Evolutionary conservation across 108 stramenopile genomes (phyloP), one percentile per base, ranked within the genome.

Genomic region (Cyclotella kingstonii): DNA sequence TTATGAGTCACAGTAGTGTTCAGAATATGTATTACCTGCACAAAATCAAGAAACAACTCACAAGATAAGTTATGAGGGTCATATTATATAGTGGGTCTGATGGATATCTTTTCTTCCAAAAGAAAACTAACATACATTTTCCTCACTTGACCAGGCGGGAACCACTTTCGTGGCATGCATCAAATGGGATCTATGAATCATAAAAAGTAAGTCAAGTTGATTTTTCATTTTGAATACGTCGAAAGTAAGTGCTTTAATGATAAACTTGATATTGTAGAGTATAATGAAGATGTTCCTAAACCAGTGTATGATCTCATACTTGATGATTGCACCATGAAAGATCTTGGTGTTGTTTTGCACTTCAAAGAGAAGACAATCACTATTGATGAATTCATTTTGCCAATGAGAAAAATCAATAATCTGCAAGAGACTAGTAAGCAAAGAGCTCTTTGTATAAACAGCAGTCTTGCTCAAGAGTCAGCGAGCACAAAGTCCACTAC

Each of bases 371-470:
- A 55, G 4, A 35, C 17, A 38, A 55, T 55, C 8, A 36, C 54
- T 6, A 7, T 55, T 18, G 54, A 55, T 55, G 54, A 55, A n/a
- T 36, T 55, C 54, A 35, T 8, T 8, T 10, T 55, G 54, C 54
- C 54, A 38, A 55, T 55, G 54, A 55, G 54, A 55, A 35, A 55
- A 31, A 55, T 55, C 54, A 38, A 55, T 17, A 22, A 38, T 35
- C 54, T 55, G 49, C 8, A 8, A 8, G 28, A 23, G 28, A 11
- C 25, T 14, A 26, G 18, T 11, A 15, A 17, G 5, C 11, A 9
- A 45, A 45, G 15, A 5, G 14, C 15, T 17, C 18, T 7, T 7
- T 9, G 7, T 7, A 11, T 11, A 36, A 49, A 49, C 5, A 49
- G 41, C 41, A 9, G 34, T 9, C 2, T 2, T 11, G 15, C 12